Conservation (phyloP, 176 grass and related monocot genomes). For the Rhynchospora breviuscula region DNA sequence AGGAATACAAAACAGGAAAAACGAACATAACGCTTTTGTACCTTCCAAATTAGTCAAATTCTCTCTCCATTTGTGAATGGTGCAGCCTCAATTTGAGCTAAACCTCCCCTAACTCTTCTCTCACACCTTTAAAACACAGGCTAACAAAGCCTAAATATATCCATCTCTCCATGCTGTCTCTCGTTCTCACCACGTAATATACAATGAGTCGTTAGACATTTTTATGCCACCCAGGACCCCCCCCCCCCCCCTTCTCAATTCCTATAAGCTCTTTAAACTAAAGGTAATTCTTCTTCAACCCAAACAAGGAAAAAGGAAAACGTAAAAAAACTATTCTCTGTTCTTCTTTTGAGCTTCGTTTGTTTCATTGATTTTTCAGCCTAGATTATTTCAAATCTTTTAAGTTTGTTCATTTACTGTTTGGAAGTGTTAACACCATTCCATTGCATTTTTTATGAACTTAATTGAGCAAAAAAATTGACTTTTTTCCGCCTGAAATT, state of each 20-base stretch:
- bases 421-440: neutral
- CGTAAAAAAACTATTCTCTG: neutral
- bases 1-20: neutral
- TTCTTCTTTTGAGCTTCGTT: neutral
- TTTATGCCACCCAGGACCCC: neutral
- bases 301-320: neutral
- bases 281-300: neutral
- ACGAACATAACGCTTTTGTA: constrained; percentile 10
- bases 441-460: neutral
- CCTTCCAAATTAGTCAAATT: neutral
- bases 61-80: neutral
- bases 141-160: neutral
- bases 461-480: neutral
- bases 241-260: neutral
- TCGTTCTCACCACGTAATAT: neutral
- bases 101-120: neutral
- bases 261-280: constrained; percentile 7
- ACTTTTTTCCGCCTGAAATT: neutral
- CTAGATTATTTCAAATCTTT: neutral
- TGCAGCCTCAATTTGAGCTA: neutral
- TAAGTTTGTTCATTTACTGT: neutral
- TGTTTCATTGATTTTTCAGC: neutral
- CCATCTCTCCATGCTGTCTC: neutral
- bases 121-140: neutral
- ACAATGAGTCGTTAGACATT: neutral